Percentiles rank a stretch among this genome's conserved stretches.
phyloP scores from a whole-genome alignment of 2,329 filamentous ascomycete species.

The Mycogone perniciosa region DNA sequence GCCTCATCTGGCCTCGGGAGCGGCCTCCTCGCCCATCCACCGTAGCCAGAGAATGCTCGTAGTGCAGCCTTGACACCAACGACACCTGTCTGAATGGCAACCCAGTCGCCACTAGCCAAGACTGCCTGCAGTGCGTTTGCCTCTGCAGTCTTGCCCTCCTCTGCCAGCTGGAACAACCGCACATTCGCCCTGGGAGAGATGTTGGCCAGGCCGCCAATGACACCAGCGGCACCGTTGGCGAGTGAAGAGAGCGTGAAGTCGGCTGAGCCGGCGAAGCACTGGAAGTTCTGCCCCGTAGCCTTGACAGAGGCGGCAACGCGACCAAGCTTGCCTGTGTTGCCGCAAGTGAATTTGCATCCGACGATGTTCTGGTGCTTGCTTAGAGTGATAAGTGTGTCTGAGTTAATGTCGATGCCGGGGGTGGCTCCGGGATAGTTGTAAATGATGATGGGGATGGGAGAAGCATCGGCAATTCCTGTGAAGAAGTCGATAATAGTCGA shows the following conservation, averaged over 20 bases:
- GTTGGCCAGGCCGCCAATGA: constrained; percentile 67
- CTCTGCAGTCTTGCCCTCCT: constrained; percentile 49
- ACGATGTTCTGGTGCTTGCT: constrained; percentile 59
- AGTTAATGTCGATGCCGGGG: constrained; percentile 57
- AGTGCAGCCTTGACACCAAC: constrained; percentile 65
- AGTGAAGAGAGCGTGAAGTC: constrained; percentile 67
- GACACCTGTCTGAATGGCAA: constrained; percentile 63
- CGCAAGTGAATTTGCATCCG: constrained; percentile 63
- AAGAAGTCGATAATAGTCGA: constrained; percentile 59
- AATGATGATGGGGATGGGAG: constrained; percentile 59
- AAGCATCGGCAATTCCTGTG: constrained; percentile 54
- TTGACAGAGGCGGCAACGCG: constrained; percentile 43
- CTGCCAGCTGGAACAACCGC: constrained; percentile 53
- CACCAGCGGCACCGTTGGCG: constrained; percentile 61
- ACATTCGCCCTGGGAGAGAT: constrained; percentile 62
- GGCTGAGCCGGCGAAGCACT: constrained; percentile 66
- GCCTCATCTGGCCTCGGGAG: constrained; percentile 17
- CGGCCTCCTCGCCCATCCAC: constrained; percentile 39
- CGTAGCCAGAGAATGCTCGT: constrained; percentile 61
- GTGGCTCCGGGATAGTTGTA: constrained; percentile 65
- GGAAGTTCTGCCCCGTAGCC: constrained; percentile 53
- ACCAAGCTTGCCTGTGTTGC: constrained; percentile 64
- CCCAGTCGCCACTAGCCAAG: constrained; percentile 65
- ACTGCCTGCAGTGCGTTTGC: constrained; percentile 59
- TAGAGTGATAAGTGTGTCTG: constrained; percentile 54